Base-by-base conservation (phyloP, 352 stramenopile genomes). In the Phytophthora pseudosyringae region DNA sequence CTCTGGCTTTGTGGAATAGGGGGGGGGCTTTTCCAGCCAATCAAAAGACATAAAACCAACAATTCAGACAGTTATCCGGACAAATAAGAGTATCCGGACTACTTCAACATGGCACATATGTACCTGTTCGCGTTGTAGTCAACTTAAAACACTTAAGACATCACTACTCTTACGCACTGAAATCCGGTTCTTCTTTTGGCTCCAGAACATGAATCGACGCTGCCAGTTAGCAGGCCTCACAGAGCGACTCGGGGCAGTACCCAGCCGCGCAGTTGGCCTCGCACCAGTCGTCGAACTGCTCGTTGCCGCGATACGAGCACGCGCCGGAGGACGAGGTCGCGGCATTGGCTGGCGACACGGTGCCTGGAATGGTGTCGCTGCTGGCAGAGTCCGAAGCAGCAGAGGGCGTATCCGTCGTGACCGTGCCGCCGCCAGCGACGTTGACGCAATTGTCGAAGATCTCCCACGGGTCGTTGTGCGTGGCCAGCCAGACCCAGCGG, bases 401-500 rank as follows among this genome's bases (percentile, higher is more conserved):
- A 38, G 40, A 43, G 25, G 46, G 18, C 4, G 49, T 29, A 7
- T 52, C 32, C 32, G 53, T 74, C 15, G 55, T 46, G 25, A 7
- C n/a, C 3, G 46, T 70, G 3, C 26, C 52, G 26, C 16, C 55
- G 12, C n/a, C 35, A 16, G 15, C 4, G 9, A 81, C 39, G 16
- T 73, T 70, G 21, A 67, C 71, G 26, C 71, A 80, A 53, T 83
- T 80, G 64, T 83, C 69, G 51, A 72, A 83, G 41, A 82, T 72
- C 66, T 86, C 69, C 64, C 69, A 80, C 29, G 64, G 66, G 39
- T 61, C 57, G 41, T 76, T 82, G 64, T 83, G 74, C 48, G 69
- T 81, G 16, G 73, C 76, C 41, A 86, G 50, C 76, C 77, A 83
- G 28, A 81, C 58, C 65, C 71, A 83, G 26, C 72, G 77, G 46